Percentiles rank a stretch among this genome's conserved stretches.
phyloP scores from a whole-genome alignment of 495 filamentous ascomycete genomes.

The Penicillium mononematosum region DNA sequence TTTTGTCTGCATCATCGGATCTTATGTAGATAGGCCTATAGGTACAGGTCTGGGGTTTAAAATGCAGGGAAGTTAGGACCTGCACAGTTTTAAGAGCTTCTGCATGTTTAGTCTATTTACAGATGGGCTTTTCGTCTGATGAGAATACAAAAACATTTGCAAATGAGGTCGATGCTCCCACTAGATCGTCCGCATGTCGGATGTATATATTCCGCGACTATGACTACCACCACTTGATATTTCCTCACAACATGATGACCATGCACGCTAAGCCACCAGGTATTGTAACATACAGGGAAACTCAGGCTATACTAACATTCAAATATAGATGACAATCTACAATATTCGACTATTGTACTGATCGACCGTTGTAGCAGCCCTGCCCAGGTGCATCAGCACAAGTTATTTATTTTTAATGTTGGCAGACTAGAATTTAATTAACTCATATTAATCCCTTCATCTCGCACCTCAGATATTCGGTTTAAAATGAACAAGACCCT shows the following conservation, averaged over 20 bases:
- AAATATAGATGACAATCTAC: not conserved
- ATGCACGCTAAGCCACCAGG: not conserved
- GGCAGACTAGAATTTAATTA: not conserved
- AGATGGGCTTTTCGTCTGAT: not conserved
- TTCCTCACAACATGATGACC: not conserved
- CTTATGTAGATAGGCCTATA: constrained; percentile 33
- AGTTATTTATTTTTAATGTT: not conserved
- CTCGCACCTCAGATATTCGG: not conserved
- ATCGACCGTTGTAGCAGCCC: not conserved
- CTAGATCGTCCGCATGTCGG: not conserved
- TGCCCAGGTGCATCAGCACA: not conserved
- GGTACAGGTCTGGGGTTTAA: constrained; percentile 19
- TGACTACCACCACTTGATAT: not conserved
- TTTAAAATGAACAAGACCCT: not conserved
- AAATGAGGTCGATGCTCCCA: not conserved
- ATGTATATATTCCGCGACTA: not conserved
- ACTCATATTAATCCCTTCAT: not conserved
- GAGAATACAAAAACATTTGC: not conserved
- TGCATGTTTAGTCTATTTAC: constrained; percentile 1
- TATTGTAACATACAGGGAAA: not conserved
- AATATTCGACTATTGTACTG: not conserved
- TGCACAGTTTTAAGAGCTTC: constrained; percentile 12
- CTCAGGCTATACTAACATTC: not conserved
- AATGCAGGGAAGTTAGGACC: constrained; percentile 15
- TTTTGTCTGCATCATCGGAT: constrained; percentile 30